Percentiles rank a stretch among this genome's conserved stretches.
Evolutionary conservation across 1,284 basidiomycete species (phyloP).

Genomic region (Stygiomarasmius scandens): DNA sequence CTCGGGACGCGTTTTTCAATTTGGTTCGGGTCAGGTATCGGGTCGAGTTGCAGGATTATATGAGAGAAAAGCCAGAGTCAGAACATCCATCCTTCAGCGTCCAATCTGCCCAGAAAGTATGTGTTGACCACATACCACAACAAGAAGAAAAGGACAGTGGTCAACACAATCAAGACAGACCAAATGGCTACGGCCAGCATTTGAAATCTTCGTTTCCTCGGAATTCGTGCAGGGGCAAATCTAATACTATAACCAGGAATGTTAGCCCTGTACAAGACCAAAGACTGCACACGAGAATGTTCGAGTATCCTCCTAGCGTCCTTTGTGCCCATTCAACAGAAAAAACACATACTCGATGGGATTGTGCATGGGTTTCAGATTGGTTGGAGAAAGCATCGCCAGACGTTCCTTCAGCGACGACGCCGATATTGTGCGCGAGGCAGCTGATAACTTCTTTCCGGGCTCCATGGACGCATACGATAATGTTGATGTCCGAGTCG

Average conservation of each 20-base stretch:
- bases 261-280: background rate
- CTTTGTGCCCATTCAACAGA: too few species aligned
- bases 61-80: background rate
- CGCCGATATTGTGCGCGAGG: conserved; percentile 44
- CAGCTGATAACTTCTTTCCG: conserved; percentile 17
- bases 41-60: conserved; percentile 4
- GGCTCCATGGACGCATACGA: conserved; percentile 21
- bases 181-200: conserved; percentile 86
- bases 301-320: too few species aligned
- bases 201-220: conserved; percentile 81
- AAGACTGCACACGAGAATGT: conserved; percentile 8
- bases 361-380: conserved; percentile 56
- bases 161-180: conserved; percentile 80
- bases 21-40: too few species aligned
- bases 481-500: background rate
- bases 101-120: conserved; percentile 5
- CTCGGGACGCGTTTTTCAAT: too few species aligned
- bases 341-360: conserved; percentile 65
- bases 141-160: conserved; percentile 72
- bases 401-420: conserved; percentile 58
- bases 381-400: conserved; percentile 57
- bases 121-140: conserved; percentile 64
- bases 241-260: conserved; percentile 34
- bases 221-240: conserved; percentile 74
- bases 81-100: background rate